Evolutionary conservation across 805 yeast genomes (phyloP), one percentile per base, ranked within the genome.

Genomic region (Sungouiella blattae): DNA sequence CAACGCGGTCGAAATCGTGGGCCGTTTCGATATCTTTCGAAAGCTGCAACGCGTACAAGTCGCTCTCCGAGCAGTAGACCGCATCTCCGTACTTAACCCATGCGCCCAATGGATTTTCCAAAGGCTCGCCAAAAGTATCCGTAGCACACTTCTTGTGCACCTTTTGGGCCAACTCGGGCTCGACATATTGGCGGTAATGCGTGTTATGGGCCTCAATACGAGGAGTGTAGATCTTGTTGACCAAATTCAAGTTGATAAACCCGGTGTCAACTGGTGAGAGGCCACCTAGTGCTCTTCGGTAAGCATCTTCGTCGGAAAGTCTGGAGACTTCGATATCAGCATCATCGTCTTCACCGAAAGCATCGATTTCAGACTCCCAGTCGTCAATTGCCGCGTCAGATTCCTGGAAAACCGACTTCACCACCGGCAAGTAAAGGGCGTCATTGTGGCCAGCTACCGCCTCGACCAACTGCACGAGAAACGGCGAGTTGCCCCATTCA

Each of bases 31-130:
- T 44, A 40, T 53, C 47, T n/a, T 63, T 60, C 17, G 65, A 64
- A 0, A 87, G 75, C 54, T 83, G 81, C 37, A 93, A 66, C 3
- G 96, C 95, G 56, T 77, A 93, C 1, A 87, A 72, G 38, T 83
- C 95, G 36, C 77, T 85, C 3, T 80, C 64, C 7, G 81, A 75
- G 48, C 88, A 80, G 50, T 80, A 82, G 2, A 70, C 55, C 17
- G 67, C 65, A 32, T 74, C 74, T 39, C 80, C 77, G 43, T 69
- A 69, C 37, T 63, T 51, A 6, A 79, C 54, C 73, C 85, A 80
- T 1, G 77, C 65, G 2, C 49, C 56, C 41, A 37, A 18, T 12
- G 49, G 50, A 36, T 18, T 37, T 41, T 11, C 48, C 32, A 33
- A 57, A 36, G 33, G 42, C 42, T 49, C 60, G 22, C 59, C 70